Base-by-base conservation (phyloP, 768 basidiomycete genomes). In the Daedaleopsis nitida region DNA sequence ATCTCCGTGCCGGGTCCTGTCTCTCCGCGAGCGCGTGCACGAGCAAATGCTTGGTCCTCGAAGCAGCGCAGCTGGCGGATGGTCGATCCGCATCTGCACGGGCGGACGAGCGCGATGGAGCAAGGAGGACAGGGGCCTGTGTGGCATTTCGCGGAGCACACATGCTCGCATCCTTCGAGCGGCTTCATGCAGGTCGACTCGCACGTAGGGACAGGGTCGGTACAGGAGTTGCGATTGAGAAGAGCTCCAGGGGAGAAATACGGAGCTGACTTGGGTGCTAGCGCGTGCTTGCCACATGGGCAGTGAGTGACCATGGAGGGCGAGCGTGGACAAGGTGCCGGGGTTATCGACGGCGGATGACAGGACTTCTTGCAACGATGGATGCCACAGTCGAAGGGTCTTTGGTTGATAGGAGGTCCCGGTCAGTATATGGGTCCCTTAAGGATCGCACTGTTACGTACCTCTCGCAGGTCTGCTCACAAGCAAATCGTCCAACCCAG, bases 51-150 rank as follows among this genome's bases (percentile, higher is more conserved):
- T 47, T 75, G 74, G 14, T 80, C 72, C 51, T 76, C 77, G 63
- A 75, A 75, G 70, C 96, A 98, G 1, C 67, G 73, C 0, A 83
- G 68, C 3, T 77, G 72, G 14, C 87, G 75, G 21, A 80, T 87
- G 2, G 86, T 88, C 17, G 83, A 78, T 0, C 95, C 96, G 63
- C 97, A 98, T 34, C 97, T 82, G 72, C 97, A 99, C 3, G 91
- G 89, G 7, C 89, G 79, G 5, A 86, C 82, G 44, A 95, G 80
- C 48, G 78, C 75, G 52, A 89, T 83, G 1, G 74, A 71, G 73
- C 96, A 98, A 0, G 94, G 91, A 0, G 89, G 88, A 67, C 96
- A 98, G 0, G 82, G 72, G 0, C 89, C 93, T 17, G 75, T 76
- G 70, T 98, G 96, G 68, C 97, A 98, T 11, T 68, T 76, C 0